Evolutionary conservation across 768 basidiomycete species (phyloP).

Genomic region (Tricholoma flavovirens): DNA sequence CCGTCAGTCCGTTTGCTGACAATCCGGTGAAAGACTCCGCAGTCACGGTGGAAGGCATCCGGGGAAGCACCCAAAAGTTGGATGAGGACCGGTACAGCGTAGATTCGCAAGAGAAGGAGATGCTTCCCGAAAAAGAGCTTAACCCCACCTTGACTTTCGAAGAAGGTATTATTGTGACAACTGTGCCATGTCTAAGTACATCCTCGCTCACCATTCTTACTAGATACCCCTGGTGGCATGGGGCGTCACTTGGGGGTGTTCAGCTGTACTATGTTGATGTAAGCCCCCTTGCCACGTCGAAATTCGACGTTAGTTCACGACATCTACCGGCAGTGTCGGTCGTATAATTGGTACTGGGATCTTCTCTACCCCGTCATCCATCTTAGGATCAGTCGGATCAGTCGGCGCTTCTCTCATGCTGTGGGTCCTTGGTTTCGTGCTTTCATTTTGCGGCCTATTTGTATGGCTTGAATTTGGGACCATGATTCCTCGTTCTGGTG

Average conservation of each 20-base stretch:
- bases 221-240: conserved; percentile 43
- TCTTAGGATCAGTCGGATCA: not conserved
- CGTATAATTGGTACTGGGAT: not conserved
- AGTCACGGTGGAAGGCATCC: not conserved
- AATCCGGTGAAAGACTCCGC: not conserved
- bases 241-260: conserved; percentile 53
- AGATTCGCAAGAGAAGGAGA: not conserved
- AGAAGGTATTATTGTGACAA: no score
- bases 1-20: not conserved
- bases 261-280: conserved; percentile 53
- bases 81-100: not conserved
- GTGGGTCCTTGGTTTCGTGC: conserved; percentile 56
- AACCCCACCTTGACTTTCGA: not conserved
- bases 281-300: no score
- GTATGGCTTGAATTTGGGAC: conserved; percentile 62
- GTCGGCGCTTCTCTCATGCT: not conserved
- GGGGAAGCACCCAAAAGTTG: not conserved
- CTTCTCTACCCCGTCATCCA: not conserved
- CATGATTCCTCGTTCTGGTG: conserved; percentile 61
- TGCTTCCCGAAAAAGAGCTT: not conserved
- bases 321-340: conserved; percentile 14
- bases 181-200: no score
- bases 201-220: not conserved
- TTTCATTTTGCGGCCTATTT: conserved; percentile 55
- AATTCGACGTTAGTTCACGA: no score